Base-by-base conservation (phyloP, 768 basidiomycete genomes). In the Mrakia hoshinonis region DNA sequence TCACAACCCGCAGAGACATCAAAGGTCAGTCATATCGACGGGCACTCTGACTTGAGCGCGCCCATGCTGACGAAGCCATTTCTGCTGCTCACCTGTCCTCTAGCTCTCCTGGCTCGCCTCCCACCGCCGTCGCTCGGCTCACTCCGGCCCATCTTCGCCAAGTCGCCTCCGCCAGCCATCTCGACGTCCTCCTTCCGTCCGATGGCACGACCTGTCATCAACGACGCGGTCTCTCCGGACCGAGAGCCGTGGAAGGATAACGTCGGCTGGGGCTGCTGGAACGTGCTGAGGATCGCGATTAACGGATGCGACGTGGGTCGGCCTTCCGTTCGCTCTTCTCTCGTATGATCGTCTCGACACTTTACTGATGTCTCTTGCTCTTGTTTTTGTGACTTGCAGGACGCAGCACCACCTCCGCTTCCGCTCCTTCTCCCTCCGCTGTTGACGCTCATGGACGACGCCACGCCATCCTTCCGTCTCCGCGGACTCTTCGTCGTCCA, bases 181-280 rank as follows among this genome's bases (percentile, higher is more conserved):
- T 67, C 70, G 24, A 65, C 54, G 15, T 51, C 70, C 7, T 72
- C 70, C n/a, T 72, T 72, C 43, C 65, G 70, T 0, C 65, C 70
- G 6, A 54, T 72, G 4, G 22, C 55, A 1, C 31, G 39, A 47
- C 70, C 70, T 12, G n/a, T 72, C 4, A 29, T 49, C 51, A 55
- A 61, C 65, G 55, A 60, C 47, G 51, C 64, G 31, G 52, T 67
- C 18, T 13, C 7, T 20, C 55, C 48, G 6, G 54, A 67, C 0
- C 24, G 34, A 34, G 70, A 67, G 18, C 36, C 36, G 2, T 72
- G 70, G 70, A 52, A 55, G 47, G 13, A 36, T 54, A 61, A 48
- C 38, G 55, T 51, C 31, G 70, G 70, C 22, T 72, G 70, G 70
- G 70, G 70, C 7, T 72, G 70, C 47, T 72, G 70, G 70, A 72